A percentile compares a stretch with the other conserved stretches of the same genome.
Evolutionary conservation across 441 rosid species (phyloP).

Genomic region (Populus hybrid): DNA sequence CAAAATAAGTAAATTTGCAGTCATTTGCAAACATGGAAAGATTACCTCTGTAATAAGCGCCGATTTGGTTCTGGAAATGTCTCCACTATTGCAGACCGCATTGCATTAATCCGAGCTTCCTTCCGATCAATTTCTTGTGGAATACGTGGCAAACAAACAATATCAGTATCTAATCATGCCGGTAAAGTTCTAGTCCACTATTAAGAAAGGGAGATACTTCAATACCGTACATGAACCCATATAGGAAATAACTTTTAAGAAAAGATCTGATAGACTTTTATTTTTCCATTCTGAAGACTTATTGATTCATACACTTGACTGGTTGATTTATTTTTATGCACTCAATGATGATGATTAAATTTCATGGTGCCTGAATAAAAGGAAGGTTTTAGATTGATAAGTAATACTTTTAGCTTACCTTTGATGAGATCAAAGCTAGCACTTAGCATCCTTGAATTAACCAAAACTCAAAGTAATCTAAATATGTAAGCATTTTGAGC

Average conservation of each 20-base stretch:
- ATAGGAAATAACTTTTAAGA: background rate
- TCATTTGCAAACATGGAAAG: constrained; percentile 1
- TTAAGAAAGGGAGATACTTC: background rate
- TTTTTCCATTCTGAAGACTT: background rate
- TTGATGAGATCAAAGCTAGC: background rate
- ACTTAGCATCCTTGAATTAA: background rate
- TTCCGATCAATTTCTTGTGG: constrained; percentile 80
- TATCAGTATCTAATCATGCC: constrained; percentile 10
- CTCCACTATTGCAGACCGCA: constrained; percentile 84
- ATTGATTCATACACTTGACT: background rate
- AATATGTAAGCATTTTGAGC: background rate
- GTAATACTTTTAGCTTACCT: background rate
- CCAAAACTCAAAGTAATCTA: background rate
- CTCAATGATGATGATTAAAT: background rate
- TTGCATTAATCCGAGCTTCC: constrained; percentile 77
- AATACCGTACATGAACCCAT: background rate
- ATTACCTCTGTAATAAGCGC: constrained; percentile 82
- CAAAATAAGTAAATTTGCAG: constrained; percentile 1
- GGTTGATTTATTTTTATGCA: background rate
- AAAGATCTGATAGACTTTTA: background rate
- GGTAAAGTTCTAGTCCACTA: background rate
- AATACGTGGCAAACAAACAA: constrained; percentile 20
- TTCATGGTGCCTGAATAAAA: background rate
- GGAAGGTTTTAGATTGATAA: background rate
- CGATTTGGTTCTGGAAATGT: constrained; percentile 98